These are phyloP conservation scores for Euptelea pleiosperma DNA, from an alignment of 164 flowering plant species.

Conservation along the genomic window DNA sequence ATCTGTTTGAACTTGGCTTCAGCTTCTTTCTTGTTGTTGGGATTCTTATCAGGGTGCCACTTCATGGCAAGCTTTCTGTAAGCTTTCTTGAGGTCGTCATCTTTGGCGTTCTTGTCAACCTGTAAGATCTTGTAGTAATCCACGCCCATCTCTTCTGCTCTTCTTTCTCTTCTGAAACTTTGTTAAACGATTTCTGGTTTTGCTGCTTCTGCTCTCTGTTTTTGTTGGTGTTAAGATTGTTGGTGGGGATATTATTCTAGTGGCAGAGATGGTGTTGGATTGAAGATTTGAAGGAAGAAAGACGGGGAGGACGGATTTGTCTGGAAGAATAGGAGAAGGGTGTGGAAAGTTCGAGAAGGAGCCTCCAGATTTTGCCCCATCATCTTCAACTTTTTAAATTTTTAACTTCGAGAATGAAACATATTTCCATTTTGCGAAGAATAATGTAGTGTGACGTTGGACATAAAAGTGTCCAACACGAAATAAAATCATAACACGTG, in stretches of 20 bases:
- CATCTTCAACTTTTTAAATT: no score
- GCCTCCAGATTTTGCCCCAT: no score
- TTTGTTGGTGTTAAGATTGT: background rate
- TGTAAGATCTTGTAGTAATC: slow-evolving; percentile 61
- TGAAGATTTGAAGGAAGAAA: background rate
- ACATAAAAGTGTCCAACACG: no score
- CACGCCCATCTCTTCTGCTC: slow-evolving; percentile 44
- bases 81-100: slow-evolving; percentile 71
- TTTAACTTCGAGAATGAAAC: no score
- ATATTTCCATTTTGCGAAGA: no score
- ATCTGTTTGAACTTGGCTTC: slow-evolving; percentile 72
- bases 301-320: background rate
- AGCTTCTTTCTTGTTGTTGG: slow-evolving; percentile 59
- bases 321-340: background rate
- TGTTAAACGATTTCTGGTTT: background rate
- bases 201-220: background rate
- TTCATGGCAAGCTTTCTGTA: slow-evolving; percentile 72
- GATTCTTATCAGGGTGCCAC: slow-evolving; percentile 79
- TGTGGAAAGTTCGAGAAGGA: slow-evolving; percentile 5
- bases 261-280: background rate
- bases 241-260: background rate
- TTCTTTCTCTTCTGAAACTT: slow-evolving; percentile 8
- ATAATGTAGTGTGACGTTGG: no score
- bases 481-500: no score
- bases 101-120: slow-evolving; percentile 53